phyloP scores from a whole-genome alignment of 2,329 filamentous ascomycete genomes.

The Ophiostoma angusticollis region DNA sequence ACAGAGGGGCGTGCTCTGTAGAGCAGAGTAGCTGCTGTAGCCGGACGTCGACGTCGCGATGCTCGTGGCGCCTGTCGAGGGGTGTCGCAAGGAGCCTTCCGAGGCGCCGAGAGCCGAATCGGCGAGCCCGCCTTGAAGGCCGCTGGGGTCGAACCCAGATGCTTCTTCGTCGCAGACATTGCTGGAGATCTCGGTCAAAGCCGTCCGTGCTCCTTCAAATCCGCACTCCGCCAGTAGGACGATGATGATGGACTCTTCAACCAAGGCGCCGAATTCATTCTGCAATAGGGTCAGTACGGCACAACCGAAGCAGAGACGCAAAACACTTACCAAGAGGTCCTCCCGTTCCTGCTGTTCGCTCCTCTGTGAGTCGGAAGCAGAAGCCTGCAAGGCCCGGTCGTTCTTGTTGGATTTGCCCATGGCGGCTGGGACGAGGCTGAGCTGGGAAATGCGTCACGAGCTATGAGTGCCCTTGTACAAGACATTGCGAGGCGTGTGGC shows the following conservation, averaged over 20 bases:
- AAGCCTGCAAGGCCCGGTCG: neutral
- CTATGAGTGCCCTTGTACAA: too few relatives aligned
- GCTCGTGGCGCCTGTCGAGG: conserved; percentile 3
- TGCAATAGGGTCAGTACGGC: conserved; percentile 22
- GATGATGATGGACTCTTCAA: conserved; percentile 67
- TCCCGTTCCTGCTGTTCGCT: conserved; percentile 1
- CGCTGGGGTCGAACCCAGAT: conserved; percentile 67
- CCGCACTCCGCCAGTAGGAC: conserved; percentile 64
- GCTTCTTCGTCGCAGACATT: conserved; percentile 55
- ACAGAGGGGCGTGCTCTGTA: conserved; percentile 7
- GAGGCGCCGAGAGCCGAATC: neutral
- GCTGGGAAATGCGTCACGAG: too few relatives aligned
- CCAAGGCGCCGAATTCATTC: conserved; percentile 57
- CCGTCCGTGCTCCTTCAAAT: conserved; percentile 40
- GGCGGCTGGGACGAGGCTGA: too few relatives aligned
- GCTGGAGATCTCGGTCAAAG: conserved; percentile 52
- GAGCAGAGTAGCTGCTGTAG: neutral
- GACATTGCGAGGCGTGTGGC: too few relatives aligned
- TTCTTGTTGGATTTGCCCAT: neutral
- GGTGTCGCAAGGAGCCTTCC: neutral
- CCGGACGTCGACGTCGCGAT: conserved; percentile 2
- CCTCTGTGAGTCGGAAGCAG: too few relatives aligned
- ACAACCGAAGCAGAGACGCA: neutral
- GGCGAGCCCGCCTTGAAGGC: conserved; percentile 26
- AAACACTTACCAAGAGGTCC: conserved; percentile 2